Evolutionary conservation across 1,284 basidiomycete genomes (phyloP).

Genomic region (Heterobasidion parviporum): DNA sequence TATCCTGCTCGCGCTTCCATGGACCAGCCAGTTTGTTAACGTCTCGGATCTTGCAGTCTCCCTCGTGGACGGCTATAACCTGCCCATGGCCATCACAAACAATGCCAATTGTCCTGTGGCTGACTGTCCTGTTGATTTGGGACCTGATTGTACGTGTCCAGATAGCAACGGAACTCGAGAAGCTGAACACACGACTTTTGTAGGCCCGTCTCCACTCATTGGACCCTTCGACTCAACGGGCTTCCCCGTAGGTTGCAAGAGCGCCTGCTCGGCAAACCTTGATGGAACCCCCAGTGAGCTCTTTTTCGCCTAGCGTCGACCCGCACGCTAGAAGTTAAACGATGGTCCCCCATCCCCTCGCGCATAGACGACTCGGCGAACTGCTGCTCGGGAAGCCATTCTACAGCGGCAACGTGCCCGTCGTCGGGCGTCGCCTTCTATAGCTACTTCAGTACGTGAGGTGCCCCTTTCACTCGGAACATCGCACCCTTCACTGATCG

Average conservation of each 20-base stretch:
- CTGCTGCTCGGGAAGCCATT: slow-evolving; percentile 37
- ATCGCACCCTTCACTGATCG: too few relatives aligned
- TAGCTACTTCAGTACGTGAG: slow-evolving; percentile 36
- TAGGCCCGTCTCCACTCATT: slow-evolving; percentile 27
- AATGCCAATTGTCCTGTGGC: slow-evolving; percentile 41
- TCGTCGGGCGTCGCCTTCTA: slow-evolving; percentile 32
- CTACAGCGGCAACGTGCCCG: slow-evolving; percentile 34
- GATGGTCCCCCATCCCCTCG: background rate
- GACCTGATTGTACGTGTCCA: slow-evolving; percentile 29
- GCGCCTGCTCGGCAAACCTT: slow-evolving; percentile 31
- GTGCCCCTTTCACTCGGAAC: background rate
- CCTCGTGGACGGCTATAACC: slow-evolving; percentile 33
- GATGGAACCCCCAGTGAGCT: slow-evolving; percentile 24
- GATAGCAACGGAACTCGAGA: slow-evolving; percentile 33
- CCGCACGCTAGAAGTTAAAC: background rate
- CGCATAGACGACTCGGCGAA: slow-evolving; percentile 24
- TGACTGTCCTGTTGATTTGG: slow-evolving; percentile 46
- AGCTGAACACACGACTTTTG: background rate
- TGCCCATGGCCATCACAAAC: slow-evolving; percentile 48
- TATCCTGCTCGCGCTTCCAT: background rate
- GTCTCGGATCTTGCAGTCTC: slow-evolving; percentile 4
- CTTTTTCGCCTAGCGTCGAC: background rate
- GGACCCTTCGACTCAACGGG: slow-evolving; percentile 29
- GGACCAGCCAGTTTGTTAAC: background rate
- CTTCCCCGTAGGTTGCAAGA: slow-evolving; percentile 34